Base-by-base conservation (phyloP, 352 stramenopile species). In the Blastocystis sp. region DNA sequence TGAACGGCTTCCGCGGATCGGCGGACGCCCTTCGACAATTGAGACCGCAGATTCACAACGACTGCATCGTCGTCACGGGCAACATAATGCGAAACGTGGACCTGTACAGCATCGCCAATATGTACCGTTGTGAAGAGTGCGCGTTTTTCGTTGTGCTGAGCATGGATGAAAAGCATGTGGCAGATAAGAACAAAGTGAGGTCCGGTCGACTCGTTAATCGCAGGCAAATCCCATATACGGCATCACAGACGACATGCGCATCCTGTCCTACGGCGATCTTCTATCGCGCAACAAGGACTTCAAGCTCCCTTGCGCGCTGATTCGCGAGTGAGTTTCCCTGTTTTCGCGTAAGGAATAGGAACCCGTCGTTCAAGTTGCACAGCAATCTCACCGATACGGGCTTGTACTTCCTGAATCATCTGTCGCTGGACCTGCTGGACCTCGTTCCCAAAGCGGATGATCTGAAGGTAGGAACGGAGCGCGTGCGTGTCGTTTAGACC, bases 191-290 rank as follows among this genome's bases (percentile, higher is more conserved):
- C 51, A 65, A 65, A 33, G 71, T 81, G 19, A 41, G 50, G 39
- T 2, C 9, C 3, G 19, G 3, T 50, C n/a, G 21, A 33, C 19
- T 35, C 21, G n/a, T 29, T 81, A 26, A 62, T 26, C 33, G 4
- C 12, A 81, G 71, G 71, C 41, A 1, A 81, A 63, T 33, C 41
- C 71, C 33, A 39, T 81, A 6, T 81, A 81, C 62, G 71, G 71
- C 1, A 81, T 81, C 62, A 81, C 71, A 63, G 33, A 31, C 37
- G 71, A 81, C 35, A n/a, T 35, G 16, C 71, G 50, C 21, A 66
- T 81, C 55, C 13, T 81, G 33, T 81, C 71, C 13, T 81, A 81
- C 45, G 71, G 39, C 21, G 71, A 81, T n/a, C 29, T 81, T 19
- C 35, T 63, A 31, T 6, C 29, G 9, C 71, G 71, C 1, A 66